These are phyloP conservation scores for Talaromyces sp. DNA, from an alignment of 2,329 filamentous ascomycete genomes.

Conservation along the genomic window DNA sequence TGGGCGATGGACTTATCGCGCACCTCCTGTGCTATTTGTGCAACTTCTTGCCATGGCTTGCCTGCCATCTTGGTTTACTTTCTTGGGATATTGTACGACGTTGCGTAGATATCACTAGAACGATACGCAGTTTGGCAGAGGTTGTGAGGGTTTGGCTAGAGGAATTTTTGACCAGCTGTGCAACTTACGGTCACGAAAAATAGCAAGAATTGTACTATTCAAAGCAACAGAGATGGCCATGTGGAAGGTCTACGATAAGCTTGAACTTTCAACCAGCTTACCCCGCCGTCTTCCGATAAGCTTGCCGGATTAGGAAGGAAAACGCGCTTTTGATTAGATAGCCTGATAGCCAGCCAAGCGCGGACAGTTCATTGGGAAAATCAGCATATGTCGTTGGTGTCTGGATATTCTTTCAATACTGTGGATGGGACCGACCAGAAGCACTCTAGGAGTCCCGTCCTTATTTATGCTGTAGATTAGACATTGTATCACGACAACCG, in stretches of 20 bases:
- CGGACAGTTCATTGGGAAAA: no score
- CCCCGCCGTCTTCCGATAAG: background rate
- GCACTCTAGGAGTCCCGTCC: no score
- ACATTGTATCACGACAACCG: no score
- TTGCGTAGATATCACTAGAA: background rate
- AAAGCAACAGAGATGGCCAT: background rate
- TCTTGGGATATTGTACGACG: background rate
- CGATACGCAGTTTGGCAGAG: background rate
- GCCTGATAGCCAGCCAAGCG: background rate
- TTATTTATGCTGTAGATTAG: no score
- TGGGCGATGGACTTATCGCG: constrained; percentile 37
- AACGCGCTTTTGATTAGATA: background rate
- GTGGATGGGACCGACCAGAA: no score
- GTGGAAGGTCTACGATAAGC: background rate
- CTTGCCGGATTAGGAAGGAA: background rate
- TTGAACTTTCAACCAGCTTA: background rate
- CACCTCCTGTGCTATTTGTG: constrained; percentile 35
- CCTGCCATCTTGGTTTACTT: constrained; percentile 2
- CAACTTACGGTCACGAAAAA: background rate
- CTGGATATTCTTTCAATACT: no score
- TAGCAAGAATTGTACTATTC: background rate
- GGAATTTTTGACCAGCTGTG: background rate
- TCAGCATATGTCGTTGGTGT: no score
- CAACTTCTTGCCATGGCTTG: constrained; percentile 36
- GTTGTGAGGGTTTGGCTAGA: no score